Percentiles rank a stretch among this genome's conserved stretches.
These are phyloP conservation scores for Metarhizium rileyi DNA, from an alignment of 2,329 filamentous ascomycete genomes.

Conservation along the genomic window DNA sequence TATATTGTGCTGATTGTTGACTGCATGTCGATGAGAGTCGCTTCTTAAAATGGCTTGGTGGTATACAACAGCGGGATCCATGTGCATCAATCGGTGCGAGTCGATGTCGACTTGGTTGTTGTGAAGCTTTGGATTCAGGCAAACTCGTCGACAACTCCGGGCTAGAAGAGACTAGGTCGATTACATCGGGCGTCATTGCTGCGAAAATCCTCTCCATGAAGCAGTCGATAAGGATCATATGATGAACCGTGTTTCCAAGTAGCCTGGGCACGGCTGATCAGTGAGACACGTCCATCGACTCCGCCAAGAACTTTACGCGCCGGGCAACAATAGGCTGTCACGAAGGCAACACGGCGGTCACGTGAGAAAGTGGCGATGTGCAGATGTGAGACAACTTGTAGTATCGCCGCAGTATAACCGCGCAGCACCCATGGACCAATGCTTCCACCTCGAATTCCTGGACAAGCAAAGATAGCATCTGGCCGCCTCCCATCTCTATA, in stretches of 20 bases:
- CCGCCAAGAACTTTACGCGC: background rate
- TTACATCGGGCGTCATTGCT: constrained; percentile 23
- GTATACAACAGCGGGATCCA: background rate
- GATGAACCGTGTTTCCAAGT: background rate
- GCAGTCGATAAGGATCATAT: background rate
- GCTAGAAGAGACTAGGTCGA: constrained; percentile 29
- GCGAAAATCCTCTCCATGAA: background rate
- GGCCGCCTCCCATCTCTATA: no score
- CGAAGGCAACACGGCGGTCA: background rate
- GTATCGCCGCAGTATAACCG: no score
- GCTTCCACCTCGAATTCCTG: no score
- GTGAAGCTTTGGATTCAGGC: background rate
- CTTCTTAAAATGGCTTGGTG: background rate
- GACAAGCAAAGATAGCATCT: no score
- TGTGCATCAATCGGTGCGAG: background rate
- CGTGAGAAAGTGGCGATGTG: background rate
- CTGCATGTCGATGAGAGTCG: background rate
- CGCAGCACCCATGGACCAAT: no score
- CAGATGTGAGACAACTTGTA: no score
- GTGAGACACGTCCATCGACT: background rate
- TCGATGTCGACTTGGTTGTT: background rate
- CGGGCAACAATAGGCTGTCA: background rate
- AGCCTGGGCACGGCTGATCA: background rate
- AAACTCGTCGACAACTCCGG: constrained; percentile 10
- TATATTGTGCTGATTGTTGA: background rate